Evolutionary conservation across 106 monocot species (phyloP), one percentile per base, ranked within the genome.

Genomic region (Narthecium ossifragum): DNA sequence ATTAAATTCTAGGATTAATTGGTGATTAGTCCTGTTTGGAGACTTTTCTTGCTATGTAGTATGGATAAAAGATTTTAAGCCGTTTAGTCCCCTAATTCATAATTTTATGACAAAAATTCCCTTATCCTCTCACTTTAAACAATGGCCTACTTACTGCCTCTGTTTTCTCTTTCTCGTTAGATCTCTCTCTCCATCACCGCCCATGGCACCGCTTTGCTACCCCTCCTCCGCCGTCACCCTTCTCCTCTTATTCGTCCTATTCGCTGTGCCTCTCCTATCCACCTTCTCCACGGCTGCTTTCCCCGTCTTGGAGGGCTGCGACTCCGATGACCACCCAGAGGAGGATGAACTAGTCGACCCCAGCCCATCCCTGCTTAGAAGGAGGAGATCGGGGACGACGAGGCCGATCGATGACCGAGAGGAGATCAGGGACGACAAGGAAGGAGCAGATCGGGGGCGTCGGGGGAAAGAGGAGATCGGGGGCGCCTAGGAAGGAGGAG

Each of bases 231-330:
- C 22, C 58, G 32, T 17, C 55, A 20, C 22, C 24, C 37, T 58
- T 32, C 45, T 68, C 23, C 67, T 63, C 28, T 31, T 68, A 22
- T 66, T 55, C 50, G 61, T 8, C 70, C 60, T 29, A 6, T 28
- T 13, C 43, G 43, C 43, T 18, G 43, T 18, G 17, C 14, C 26
- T 14, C 4, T 22, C 38, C n/a, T 21, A 31, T 18, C 17, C 8
- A 51, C 39, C 65, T 14, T 47, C 52, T 54, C 30, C 36, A 51
- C 43, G 46, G 68, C 72, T 25, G 13, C 60, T 53, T 40, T 51
- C 60, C 26, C 66, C 39, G 63, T 76, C 62, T 77, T 80, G 28
- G 78, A 77, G 36, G 71, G 72, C 34, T 57, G 70, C 62, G 61
- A 73, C 37, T 53, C 60, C 12, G 85, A 85, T 20, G 13, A 14